Evolutionary conservation across 805 yeast genomes (phyloP).

Genomic region (Wickerhamomyces sydowiorum): DNA sequence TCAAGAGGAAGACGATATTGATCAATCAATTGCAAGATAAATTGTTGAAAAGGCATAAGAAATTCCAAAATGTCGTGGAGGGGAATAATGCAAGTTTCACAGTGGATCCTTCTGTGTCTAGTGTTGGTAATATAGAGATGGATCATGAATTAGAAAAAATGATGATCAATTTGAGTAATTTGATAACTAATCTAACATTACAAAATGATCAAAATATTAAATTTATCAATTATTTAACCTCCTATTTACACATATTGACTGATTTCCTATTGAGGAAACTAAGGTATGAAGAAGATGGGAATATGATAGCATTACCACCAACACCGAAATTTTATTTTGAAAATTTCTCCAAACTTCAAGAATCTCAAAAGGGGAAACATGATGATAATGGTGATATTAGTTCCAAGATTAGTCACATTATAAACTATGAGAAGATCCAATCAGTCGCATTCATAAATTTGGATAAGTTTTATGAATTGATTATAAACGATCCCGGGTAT

Average conservation of each 20-base stretch:
- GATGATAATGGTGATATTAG: constrained; percentile 1
- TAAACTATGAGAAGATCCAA: constrained; percentile 7
- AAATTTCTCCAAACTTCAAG: neutral
- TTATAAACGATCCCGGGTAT: constrained; percentile 9
- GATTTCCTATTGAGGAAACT: neutral
- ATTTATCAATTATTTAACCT: constrained; percentile 5
- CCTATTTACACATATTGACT: constrained; percentile 4
- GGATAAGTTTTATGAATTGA: constrained; percentile 11
- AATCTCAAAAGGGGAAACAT: neutral
- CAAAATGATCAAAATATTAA: constrained; percentile 7
- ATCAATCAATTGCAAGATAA: constrained; percentile 17
- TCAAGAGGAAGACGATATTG: constrained; percentile 10
- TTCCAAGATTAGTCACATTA: constrained; percentile 2
- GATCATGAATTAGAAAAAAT: constrained; percentile 18
- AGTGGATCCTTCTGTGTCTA: neutral
- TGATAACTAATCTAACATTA: constrained; percentile 11
- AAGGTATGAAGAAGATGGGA: neutral
- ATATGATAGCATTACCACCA: constrained; percentile 6
- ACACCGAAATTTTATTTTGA: constrained; percentile 12
- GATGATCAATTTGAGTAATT: constrained; percentile 10
- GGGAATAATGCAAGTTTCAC: neutral
- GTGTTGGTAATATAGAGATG: neutral
- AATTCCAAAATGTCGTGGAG: constrained; percentile 5
- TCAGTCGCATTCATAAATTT: constrained; percentile 7
- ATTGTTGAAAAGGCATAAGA: constrained; percentile 5